These are phyloP conservation scores for Pestalotiopsis sp. DNA, from an alignment of 2,329 filamentous ascomycete genomes.

Conservation along the genomic window DNA sequence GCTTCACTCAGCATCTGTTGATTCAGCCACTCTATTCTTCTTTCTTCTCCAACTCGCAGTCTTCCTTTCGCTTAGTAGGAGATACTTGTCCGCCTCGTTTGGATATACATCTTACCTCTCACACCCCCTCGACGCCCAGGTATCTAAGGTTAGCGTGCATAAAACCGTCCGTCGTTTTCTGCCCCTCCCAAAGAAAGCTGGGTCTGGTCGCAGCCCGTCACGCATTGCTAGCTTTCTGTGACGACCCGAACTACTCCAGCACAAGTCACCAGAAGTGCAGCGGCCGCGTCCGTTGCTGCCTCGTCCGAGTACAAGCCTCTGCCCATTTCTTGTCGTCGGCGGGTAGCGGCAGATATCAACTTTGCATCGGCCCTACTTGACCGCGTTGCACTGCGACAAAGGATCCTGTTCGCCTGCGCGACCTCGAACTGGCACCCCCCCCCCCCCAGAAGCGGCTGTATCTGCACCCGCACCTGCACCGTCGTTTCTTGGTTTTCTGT, in stretches of 20 bases:
- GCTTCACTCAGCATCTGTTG: not conserved
- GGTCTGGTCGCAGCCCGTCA: not conserved
- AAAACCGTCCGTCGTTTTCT: not conserved
- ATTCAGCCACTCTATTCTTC: not conserved
- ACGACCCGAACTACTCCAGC: constrained; percentile 12
- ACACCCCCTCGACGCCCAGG: not conserved
- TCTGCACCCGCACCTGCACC: not conserved
- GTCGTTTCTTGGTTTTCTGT: not conserved
- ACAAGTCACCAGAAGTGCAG: constrained; percentile 16
- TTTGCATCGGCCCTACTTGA: constrained; percentile 30
- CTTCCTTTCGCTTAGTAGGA: not conserved
- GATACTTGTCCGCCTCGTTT: not conserved
- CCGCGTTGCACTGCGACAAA: constrained; percentile 22
- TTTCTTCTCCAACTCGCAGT: constrained; percentile 19
- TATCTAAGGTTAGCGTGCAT: not conserved
- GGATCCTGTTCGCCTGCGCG: constrained; percentile 22
- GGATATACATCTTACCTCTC: not conserved
- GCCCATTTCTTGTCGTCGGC: constrained; percentile 20
- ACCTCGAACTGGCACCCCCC: constrained; percentile 22
- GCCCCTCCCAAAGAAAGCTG: not conserved
- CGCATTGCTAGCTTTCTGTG: not conserved
- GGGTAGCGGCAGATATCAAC: constrained; percentile 23
- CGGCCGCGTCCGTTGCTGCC: constrained; percentile 11
- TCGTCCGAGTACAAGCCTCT: constrained; percentile 19
- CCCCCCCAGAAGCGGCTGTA: constrained; percentile 16